Conservation (phyloP, 768 basidiomycete genomes). For the Tulasnella sp. region DNA sequence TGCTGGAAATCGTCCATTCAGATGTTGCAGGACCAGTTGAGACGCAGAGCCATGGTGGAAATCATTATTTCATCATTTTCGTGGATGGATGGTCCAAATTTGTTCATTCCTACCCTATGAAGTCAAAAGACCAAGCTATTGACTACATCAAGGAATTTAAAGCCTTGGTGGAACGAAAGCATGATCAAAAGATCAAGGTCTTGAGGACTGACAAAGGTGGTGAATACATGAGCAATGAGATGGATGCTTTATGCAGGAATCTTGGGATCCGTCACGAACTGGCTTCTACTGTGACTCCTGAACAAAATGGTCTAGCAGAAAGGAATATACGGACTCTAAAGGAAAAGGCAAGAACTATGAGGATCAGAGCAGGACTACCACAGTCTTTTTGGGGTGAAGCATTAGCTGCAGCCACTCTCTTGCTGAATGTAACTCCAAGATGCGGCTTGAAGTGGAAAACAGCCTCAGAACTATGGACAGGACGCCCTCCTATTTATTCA, state of each 20-base stretch:
- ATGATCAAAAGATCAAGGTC: background rate
- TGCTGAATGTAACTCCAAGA: conserved; percentile 18
- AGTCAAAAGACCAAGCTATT: too few relatives aligned
- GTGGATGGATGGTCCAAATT: too few relatives aligned
- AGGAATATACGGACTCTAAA: conserved; percentile 11
- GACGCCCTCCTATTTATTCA: conserved; percentile 16
- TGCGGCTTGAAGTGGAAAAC: conserved; percentile 9
- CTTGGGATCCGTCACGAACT: conserved; percentile 2
- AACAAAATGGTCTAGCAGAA: conserved; percentile 17
- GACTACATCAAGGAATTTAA: too few relatives aligned
- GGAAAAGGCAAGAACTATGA: conserved; percentile 14
- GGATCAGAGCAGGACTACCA: conserved; percentile 5
- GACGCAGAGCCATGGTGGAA: too few relatives aligned
- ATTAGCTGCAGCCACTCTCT: conserved; percentile 16
- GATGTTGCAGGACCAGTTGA: too few relatives aligned
- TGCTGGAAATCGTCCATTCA: too few relatives aligned
- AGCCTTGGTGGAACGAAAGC: too few relatives aligned
- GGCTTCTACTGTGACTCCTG: conserved; percentile 16
- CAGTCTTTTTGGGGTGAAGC: conserved; percentile 20
- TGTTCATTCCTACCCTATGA: too few relatives aligned
- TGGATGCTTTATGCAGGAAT: background rate
- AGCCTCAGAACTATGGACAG: conserved; percentile 18
- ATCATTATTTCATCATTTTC: too few relatives aligned
- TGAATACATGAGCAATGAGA: too few relatives aligned
- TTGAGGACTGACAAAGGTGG: background rate